Evolutionary conservation across 2,329 filamentous ascomycete species (phyloP).

Genomic region (Albophoma yamanashiensis): DNA sequence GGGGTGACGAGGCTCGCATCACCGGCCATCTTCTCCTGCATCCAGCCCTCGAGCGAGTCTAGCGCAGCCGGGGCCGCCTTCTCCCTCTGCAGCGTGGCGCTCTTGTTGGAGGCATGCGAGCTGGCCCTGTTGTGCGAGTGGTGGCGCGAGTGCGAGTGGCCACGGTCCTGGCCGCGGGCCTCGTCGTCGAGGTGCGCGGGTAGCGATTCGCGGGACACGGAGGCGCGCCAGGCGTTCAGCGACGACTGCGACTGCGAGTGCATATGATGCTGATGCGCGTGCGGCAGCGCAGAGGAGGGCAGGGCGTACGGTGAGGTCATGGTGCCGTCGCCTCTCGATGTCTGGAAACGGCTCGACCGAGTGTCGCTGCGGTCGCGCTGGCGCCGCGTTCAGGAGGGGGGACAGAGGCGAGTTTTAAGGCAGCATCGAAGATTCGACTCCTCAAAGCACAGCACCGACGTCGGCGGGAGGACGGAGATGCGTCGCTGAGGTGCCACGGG

Average conservation of each 20-base stretch:
- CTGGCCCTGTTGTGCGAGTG: slow-evolving; percentile 18
- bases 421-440: background rate
- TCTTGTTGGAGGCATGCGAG: slow-evolving; percentile 20
- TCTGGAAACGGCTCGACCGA: background rate
- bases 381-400: background rate
- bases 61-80: slow-evolving; percentile 20
- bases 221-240: slow-evolving; percentile 27
- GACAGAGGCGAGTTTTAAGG: background rate
- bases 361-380: background rate
- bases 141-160: slow-evolving; percentile 14
- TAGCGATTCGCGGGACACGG: slow-evolving; percentile 21
- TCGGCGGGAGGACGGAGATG: background rate
- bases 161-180: slow-evolving; percentile 14
- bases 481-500: background rate
- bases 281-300: slow-evolving; percentile 38
- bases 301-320: slow-evolving; percentile 45
- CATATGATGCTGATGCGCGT: slow-evolving; percentile 32
- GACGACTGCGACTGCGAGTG: slow-evolving; percentile 27
- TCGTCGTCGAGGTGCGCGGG: slow-evolving; percentile 20
- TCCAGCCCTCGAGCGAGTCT: slow-evolving; percentile 28
- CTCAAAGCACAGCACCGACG: background rate
- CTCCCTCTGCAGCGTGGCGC: slow-evolving; percentile 15
- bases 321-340: background rate
- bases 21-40: slow-evolving; percentile 26
- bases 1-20: slow-evolving; percentile 28